phyloP scores from a whole-genome alignment of 768 basidiomycete genomes.

The Boletus eberwhitei region DNA sequence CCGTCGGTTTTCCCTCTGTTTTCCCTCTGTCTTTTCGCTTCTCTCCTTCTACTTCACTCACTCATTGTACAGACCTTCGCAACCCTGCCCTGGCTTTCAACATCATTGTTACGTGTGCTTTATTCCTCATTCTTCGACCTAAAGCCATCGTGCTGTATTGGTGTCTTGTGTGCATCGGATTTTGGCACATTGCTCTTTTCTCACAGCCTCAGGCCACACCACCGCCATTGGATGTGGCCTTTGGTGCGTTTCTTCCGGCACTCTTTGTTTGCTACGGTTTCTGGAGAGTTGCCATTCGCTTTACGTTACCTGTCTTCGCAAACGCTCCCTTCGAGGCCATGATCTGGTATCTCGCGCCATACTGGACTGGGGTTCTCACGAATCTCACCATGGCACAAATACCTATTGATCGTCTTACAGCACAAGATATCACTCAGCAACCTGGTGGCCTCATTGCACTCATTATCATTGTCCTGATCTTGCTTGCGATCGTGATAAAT shows the following conservation, averaged over 20 bases:
- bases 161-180: conserved; percentile 80
- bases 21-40: conserved; percentile 74
- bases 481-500: conserved; percentile 60
- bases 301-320: conserved; percentile 66
- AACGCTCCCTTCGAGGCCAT: conserved; percentile 69
- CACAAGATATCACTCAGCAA: conserved; percentile 60
- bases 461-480: conserved; percentile 61
- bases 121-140: conserved; percentile 74
- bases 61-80: conserved; percentile 71
- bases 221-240: conserved; percentile 68
- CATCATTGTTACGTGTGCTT: conserved; percentile 56
- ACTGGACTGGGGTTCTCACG: conserved; percentile 73
- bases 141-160: conserved; percentile 66
- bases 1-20: conserved; percentile 67
- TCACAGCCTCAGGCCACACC: conserved; percentile 67
- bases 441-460: conserved; percentile 67
- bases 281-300: conserved; percentile 74
- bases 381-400: conserved; percentile 71
- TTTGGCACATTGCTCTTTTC: conserved; percentile 81
- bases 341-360: conserved; percentile 72
- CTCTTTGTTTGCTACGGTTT: conserved; percentile 78
- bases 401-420: conserved; percentile 73
- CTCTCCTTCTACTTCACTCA: conserved; percentile 42
- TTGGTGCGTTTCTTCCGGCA: conserved; percentile 72
- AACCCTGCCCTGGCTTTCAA: conserved; percentile 71